These are phyloP conservation scores for Porodaedalea pini DNA, from an alignment of 1,284 basidiomycete species.

Conservation along the genomic window DNA sequence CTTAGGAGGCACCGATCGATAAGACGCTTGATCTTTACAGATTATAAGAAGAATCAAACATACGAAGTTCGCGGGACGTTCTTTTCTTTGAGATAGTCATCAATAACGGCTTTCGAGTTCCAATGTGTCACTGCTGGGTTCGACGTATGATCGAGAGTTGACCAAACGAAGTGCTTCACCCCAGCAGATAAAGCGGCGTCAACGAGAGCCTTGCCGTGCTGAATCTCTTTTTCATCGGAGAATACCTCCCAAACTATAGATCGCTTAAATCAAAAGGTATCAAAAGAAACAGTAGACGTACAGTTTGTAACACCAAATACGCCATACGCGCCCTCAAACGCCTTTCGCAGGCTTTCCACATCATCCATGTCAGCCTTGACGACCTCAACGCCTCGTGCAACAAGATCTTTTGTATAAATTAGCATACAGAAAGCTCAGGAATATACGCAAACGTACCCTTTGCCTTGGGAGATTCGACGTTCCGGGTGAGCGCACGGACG, in stretches of 20 bases:
- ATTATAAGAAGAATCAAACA: background rate
- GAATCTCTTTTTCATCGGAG: conserved; percentile 16
- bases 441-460: conserved; percentile 17
- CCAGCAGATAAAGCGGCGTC: conserved; percentile 29
- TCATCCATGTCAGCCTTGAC: conserved; percentile 26
- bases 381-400: conserved; percentile 25
- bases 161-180: conserved; percentile 30
- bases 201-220: conserved; percentile 29
- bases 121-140: conserved; percentile 25
- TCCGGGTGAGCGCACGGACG: conserved; percentile 22
- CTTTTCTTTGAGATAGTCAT: conserved; percentile 25
- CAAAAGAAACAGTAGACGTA: conserved; percentile 20
- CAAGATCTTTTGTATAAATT: conserved; percentile 9
- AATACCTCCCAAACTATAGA: conserved; percentile 20
- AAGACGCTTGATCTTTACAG: background rate
- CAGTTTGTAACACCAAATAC: conserved; percentile 33
- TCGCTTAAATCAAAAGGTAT: background rate
- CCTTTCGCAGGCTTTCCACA: conserved; percentile 17
- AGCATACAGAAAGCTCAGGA: background rate
- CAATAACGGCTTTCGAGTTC: conserved; percentile 27
- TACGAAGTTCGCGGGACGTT: conserved; percentile 25
- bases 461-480: conserved; percentile 17
- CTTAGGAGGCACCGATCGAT: background rate
- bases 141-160: conserved; percentile 22
- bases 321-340: conserved; percentile 29